Percentiles rank a stretch among this genome's conserved stretches.
Evolutionary conservation across 805 yeast genomes (phyloP).

Genomic region (Yamadazyma nakazawae): DNA sequence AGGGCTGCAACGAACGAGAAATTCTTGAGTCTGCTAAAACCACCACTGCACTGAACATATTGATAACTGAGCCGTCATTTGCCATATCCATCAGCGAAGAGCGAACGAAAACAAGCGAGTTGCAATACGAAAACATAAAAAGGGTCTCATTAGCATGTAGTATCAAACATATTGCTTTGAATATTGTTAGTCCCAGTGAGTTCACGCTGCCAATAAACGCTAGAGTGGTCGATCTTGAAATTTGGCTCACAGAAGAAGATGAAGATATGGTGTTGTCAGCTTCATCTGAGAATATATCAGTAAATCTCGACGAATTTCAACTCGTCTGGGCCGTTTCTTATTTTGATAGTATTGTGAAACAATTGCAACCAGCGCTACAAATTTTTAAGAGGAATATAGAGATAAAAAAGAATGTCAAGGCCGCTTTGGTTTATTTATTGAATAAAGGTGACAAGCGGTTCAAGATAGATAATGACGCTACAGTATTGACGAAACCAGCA

Average conservation of each 20-base stretch:
- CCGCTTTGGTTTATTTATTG: conserved; percentile 41
- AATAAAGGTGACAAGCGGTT: conserved; percentile 36
- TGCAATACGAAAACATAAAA: background rate
- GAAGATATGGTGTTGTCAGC: conserved; percentile 18
- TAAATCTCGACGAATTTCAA: conserved; percentile 19
- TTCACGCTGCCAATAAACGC: conserved; percentile 15
- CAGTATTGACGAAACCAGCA: conserved; percentile 86
- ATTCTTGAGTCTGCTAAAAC: conserved; percentile 17
- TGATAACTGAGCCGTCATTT: conserved; percentile 33
- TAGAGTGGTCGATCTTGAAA: conserved; percentile 31
- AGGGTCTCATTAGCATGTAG: conserved; percentile 31
- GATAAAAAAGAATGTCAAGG: conserved; percentile 13
- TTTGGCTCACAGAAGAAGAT: conserved; percentile 28
- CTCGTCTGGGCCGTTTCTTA: conserved; percentile 23
- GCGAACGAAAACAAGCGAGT: conserved; percentile 1
- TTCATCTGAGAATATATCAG: conserved; percentile 17
- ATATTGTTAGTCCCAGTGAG: conserved; percentile 23
- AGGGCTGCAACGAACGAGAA: conserved; percentile 17
- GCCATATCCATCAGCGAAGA: conserved; percentile 23
- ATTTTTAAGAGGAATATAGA: conserved; percentile 16
- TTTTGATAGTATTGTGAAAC: conserved; percentile 11
- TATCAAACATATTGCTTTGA: conserved; percentile 22
- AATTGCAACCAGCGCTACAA: conserved; percentile 15
- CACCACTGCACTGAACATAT: conserved; percentile 25
- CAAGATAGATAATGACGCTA: conserved; percentile 76